Percentiles rank a stretch among this genome's conserved stretches.
phyloP scores from a whole-genome alignment of 1,284 basidiomycete genomes.

The Cryptococcus sp. region DNA sequence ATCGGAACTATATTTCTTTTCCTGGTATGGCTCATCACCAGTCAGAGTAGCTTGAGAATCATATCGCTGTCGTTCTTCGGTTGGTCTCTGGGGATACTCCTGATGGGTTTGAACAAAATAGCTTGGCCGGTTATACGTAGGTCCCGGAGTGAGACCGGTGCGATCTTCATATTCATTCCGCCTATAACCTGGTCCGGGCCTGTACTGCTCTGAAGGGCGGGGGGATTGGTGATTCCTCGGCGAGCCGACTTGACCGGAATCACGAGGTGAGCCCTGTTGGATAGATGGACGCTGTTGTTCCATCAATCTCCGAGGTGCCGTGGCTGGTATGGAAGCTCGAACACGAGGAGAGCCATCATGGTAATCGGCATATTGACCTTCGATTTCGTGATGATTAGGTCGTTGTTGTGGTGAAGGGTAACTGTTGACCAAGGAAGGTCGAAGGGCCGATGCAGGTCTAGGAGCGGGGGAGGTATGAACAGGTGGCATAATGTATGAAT shows the following conservation, averaged over 20 bases:
- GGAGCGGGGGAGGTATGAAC: slow-evolving; percentile 1
- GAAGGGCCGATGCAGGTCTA: slow-evolving; percentile 7
- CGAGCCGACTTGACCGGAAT: background rate
- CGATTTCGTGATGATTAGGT: background rate
- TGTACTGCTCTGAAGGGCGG: too few relatives aligned
- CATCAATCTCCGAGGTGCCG: slow-evolving; percentile 9
- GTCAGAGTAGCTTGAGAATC: slow-evolving; percentile 11
- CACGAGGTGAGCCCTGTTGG: background rate
- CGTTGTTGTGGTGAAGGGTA: background rate
- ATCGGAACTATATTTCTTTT: background rate
- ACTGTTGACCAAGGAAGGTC: slow-evolving; percentile 12
- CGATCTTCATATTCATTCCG: background rate
- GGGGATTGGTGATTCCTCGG: background rate
- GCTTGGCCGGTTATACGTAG: too few relatives aligned
- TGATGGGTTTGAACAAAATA: background rate
- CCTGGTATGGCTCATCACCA: slow-evolving; percentile 2
- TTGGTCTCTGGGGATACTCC: slow-evolving; percentile 6
- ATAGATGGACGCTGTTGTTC: slow-evolving; percentile 15
- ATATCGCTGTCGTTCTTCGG: slow-evolving; percentile 1
- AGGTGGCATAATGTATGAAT: background rate
- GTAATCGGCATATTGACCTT: background rate
- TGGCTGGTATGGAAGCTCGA: slow-evolving; percentile 6
- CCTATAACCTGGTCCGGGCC: background rate
- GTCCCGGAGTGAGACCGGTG: background rate
- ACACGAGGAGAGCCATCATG: slow-evolving; percentile 2